These are phyloP conservation scores for Mariannaea sp. DNA, from an alignment of 2,329 filamentous ascomycete species.

Conservation along the genomic window DNA sequence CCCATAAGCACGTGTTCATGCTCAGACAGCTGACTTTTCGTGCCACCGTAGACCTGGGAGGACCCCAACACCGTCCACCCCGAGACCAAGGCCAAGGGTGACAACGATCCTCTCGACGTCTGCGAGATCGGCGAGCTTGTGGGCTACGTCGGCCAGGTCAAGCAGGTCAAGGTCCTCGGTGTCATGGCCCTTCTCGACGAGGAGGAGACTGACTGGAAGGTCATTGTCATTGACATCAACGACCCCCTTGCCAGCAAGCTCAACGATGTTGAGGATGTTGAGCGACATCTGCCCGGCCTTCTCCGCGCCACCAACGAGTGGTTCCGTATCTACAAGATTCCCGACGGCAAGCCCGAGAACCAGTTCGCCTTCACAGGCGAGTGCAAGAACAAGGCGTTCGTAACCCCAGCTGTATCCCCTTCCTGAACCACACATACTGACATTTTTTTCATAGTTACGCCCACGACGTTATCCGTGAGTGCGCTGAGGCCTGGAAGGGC, in stretches of 20 bases:
- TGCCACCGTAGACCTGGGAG: conserved; percentile 82
- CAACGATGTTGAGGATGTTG: conserved; percentile 98
- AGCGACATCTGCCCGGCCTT: conserved; percentile 95
- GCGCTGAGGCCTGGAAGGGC: conserved; percentile 95
- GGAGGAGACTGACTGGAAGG: conserved; percentile 99
- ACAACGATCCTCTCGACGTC: conserved; percentile 98
- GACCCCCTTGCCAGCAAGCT: conserved; percentile 95
- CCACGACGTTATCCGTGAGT: conserved; percentile 93
- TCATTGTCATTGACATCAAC: conserved; percentile 98
- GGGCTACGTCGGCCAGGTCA: conserved; percentile 93
- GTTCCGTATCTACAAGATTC: conserved; percentile 99
- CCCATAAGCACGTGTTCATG: conserved; percentile 11
- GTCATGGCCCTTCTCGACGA: conserved; percentile 99
- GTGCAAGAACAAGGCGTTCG: conserved; percentile 99
- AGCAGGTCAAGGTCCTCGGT: conserved; percentile 99
- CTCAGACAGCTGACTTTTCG: conserved; percentile 15
- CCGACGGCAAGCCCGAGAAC: conserved; percentile 99
- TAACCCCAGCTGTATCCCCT: background rate
- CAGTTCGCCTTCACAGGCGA: conserved; percentile 99
- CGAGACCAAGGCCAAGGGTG: conserved; percentile 99
- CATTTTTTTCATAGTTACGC: conserved; percentile 70
- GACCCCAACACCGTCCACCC: conserved; percentile 95
- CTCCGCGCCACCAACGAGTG: conserved; percentile 98
- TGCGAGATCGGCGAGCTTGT: conserved; percentile 99
- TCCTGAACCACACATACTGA: conserved; percentile 15